Evolutionary conservation across 108 stramenopile species (phyloP).

Genomic region (Nitzschia palea): DNA sequence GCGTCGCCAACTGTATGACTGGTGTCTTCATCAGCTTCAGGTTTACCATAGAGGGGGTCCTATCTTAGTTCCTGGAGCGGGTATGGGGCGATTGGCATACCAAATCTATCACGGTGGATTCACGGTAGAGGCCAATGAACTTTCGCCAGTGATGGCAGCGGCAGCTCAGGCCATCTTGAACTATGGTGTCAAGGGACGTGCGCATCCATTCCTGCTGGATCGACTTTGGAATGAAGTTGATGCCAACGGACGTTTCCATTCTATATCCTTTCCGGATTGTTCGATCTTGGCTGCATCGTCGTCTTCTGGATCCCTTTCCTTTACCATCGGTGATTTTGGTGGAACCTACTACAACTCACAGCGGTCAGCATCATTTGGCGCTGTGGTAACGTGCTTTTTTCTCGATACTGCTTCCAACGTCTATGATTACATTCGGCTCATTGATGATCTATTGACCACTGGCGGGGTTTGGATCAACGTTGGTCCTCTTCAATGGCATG

Average conservation of each 20-base stretch:
- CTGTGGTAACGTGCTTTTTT: conserved; percentile 79
- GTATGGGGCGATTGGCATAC: conserved; percentile 79
- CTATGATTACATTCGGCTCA: conserved; percentile 65
- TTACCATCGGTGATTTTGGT: conserved; percentile 77
- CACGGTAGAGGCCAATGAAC: conserved; percentile 76
- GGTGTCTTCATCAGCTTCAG: conserved; percentile 57
- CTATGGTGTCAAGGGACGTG: not conserved
- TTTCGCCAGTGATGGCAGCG: conserved; percentile 74
- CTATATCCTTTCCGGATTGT: conserved; percentile 52
- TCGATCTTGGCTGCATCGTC: not conserved
- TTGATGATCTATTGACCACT: conserved; percentile 36
- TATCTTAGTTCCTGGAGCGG: conserved; percentile 75
- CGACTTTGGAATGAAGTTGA: conserved; percentile 76
- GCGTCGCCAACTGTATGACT: conserved; percentile 52
- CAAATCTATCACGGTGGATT: conserved; percentile 48
- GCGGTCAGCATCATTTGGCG: conserved; percentile 35
- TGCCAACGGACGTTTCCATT: conserved; percentile 55
- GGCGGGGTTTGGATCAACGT: conserved; percentile 81
- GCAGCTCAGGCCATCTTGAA: conserved; percentile 60
- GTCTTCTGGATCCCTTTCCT: conserved; percentile 48
- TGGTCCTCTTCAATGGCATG: conserved; percentile 88
- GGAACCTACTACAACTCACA: conserved; percentile 34
- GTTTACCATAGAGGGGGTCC: not conserved
- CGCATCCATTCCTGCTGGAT: conserved; percentile 71
- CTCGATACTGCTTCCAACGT: conserved; percentile 86